Base-by-base conservation (phyloP, 441 rosid species). In the Brassica hybrid region DNA sequence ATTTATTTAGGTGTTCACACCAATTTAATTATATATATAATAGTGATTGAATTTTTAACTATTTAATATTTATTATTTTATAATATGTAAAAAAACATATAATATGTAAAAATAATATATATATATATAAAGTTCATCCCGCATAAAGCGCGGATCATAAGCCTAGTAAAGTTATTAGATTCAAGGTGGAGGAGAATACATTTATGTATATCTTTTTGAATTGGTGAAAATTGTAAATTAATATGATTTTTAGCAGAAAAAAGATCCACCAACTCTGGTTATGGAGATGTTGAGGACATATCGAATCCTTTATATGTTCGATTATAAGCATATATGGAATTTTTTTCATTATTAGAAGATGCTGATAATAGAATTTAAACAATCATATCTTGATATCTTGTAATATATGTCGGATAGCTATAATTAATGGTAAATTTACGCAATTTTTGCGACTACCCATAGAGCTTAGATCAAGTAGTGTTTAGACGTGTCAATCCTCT, bases 111-210 rank as follows among this genome's bases (percentile, higher is more conserved):
- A 21, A 21, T 21, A 21, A 21, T 21, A 21, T 21, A 21, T 18
- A 18, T 18, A 18, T 21, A 21, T 21, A 21, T 21, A 21, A 21
- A 21, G 23, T 21, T 21, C 23, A 21, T 21, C 1, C 23, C 23
- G 23, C 23, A 21, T 21, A 21, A 21, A 1, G 23, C 23, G 23
- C 23, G 23, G 23, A 21, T 21, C 23, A 21, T 21, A 21, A 21
- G 23, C 23, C 23, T 21, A 21, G 45, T 56, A 71, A 65, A 79
- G 79, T 71, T 72, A 65, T 68, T 64, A 70, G 76, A 79, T 79
- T 75, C 82, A 79, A 59, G 73, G 76, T 74, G 69, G 76, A 23
- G 16, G 36, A 48, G 58, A 74, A 70, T 65, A 65, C 14, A 10
- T 11, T 12, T 59, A 45, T 65, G 5, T 79, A 14, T 79, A 65